Conservation (phyloP, 2,329 filamentous ascomycete species). For the Exophiala oligosperma region DNA sequence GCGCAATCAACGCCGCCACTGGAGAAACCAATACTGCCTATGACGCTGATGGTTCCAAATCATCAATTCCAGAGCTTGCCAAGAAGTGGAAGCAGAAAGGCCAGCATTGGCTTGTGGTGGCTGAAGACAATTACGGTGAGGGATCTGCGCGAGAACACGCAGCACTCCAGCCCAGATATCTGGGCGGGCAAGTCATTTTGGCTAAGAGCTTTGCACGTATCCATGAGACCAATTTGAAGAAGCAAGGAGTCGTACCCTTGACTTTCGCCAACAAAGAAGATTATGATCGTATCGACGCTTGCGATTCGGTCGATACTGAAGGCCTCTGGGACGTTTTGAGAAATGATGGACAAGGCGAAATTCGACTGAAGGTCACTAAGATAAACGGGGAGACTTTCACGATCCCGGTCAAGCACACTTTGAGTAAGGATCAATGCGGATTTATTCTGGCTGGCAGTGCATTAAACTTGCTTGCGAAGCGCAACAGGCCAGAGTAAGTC, state of each 20-base stretch:
- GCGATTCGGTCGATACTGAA: conserved; percentile 79
- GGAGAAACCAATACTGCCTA: conserved; percentile 91
- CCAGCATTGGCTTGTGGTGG: conserved; percentile 87
- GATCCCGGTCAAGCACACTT: conserved; percentile 80
- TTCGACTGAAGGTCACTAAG: conserved; percentile 67
- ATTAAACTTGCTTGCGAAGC: conserved; percentile 76
- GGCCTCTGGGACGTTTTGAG: conserved; percentile 80
- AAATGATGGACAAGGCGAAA: conserved; percentile 74
- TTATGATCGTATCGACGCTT: conserved; percentile 79
- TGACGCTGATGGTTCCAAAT: conserved; percentile 72
- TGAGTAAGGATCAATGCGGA: conserved; percentile 84
- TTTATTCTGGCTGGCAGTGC: conserved; percentile 95
- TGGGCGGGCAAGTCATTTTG: conserved; percentile 80
- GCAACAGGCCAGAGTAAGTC: conserved; percentile 15
- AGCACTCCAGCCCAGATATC: conserved; percentile 84
- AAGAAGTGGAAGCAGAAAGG: conserved; percentile 75
- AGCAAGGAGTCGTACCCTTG: conserved; percentile 93
- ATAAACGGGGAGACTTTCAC: conserved; percentile 63
- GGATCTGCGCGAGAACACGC: conserved; percentile 87
- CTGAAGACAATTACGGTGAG: conserved; percentile 97
- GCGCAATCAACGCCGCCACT: conserved; percentile 87
- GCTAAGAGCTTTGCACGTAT: conserved; percentile 88
- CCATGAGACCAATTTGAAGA: conserved; percentile 95
- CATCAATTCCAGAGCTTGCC: conserved; percentile 84
- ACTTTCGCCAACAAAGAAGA: conserved; percentile 87